Evolutionary conservation across 1,284 basidiomycete genomes (phyloP).

Genomic region (Takashimella tepidaria): DNA sequence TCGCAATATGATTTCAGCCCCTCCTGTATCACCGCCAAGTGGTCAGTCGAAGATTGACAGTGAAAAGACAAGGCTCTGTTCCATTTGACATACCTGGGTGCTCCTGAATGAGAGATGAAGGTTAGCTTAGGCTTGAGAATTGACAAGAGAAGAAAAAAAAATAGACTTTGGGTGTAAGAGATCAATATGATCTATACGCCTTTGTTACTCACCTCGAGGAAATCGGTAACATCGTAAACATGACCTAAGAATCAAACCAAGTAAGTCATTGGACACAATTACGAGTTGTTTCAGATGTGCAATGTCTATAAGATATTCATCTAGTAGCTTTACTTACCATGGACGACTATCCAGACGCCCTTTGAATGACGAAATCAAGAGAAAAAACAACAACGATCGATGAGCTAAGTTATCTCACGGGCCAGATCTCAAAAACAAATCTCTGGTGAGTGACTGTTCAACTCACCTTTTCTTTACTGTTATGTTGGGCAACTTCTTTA

Average conservation of each 20-base stretch:
- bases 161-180: too few species aligned
- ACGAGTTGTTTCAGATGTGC: too few species aligned
- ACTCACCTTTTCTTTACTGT: slow-evolving; percentile 41
- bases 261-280: too few species aligned
- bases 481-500: slow-evolving; percentile 45
- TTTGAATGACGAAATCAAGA: too few species aligned
- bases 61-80: neutral
- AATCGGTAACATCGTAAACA: slow-evolving; percentile 72
- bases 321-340: slow-evolving; percentile 53
- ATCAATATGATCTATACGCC: slow-evolving; percentile 4
- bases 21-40: too few species aligned
- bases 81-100: slow-evolving; percentile 57
- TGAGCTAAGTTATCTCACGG: too few species aligned
- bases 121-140: neutral
- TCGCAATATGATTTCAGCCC: slow-evolving; percentile 61
- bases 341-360: slow-evolving; percentile 84
- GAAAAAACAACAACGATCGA: too few species aligned
- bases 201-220: slow-evolving; percentile 59
- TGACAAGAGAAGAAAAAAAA: too few species aligned
- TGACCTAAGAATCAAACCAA: slow-evolving; percentile 55
- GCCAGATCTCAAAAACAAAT: too few species aligned
- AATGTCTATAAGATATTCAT: neutral
- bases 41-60: too few species aligned
- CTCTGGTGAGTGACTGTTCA: too few species aligned
- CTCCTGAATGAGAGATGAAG: slow-evolving; percentile 42